Conservation (phyloP, 441 rosid species). For the Gossypium gossypioides region DNA sequence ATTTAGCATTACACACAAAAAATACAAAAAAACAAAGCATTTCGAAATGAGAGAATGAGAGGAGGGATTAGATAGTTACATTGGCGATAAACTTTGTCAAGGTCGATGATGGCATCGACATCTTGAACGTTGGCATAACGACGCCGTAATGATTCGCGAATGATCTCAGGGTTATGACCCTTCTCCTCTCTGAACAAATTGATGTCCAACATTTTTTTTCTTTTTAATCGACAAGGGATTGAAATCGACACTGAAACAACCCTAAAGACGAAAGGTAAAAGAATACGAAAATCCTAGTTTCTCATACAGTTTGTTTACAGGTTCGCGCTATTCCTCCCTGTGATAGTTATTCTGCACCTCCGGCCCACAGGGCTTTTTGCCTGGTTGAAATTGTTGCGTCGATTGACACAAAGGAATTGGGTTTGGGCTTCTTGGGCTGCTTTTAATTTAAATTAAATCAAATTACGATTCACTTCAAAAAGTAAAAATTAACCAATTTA, state of each 20-base stretch:
- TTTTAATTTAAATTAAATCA: not conserved
- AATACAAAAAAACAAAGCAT: not conserved
- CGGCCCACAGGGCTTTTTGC: not conserved
- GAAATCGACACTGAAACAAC: not conserved
- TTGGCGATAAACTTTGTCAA: slow-evolving; percentile 72
- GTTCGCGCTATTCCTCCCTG: not conserved
- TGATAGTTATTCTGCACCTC: not conserved
- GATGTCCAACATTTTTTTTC: slow-evolving; percentile 57
- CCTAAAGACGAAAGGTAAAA: not conserved
- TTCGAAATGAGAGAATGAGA: not conserved
- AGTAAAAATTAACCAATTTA: not conserved
- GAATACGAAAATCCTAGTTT: not conserved
- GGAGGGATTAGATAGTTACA: slow-evolving; percentile 23
- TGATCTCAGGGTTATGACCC: slow-evolving; percentile 63
- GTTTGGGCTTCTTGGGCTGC: not conserved
- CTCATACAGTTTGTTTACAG: not conserved
- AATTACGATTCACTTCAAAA: too few species aligned
- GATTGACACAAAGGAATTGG: not conserved
- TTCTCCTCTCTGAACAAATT: slow-evolving; percentile 74
- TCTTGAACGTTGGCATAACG: slow-evolving; percentile 53
- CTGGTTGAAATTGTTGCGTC: not conserved
- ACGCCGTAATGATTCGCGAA: slow-evolving; percentile 72
- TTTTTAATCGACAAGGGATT: not conserved
- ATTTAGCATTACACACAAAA: not conserved
- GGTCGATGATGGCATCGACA: slow-evolving; percentile 63